These are phyloP conservation scores for Arabis alpina DNA, from an alignment of 345 rosid species.

Conservation along the genomic window DNA sequence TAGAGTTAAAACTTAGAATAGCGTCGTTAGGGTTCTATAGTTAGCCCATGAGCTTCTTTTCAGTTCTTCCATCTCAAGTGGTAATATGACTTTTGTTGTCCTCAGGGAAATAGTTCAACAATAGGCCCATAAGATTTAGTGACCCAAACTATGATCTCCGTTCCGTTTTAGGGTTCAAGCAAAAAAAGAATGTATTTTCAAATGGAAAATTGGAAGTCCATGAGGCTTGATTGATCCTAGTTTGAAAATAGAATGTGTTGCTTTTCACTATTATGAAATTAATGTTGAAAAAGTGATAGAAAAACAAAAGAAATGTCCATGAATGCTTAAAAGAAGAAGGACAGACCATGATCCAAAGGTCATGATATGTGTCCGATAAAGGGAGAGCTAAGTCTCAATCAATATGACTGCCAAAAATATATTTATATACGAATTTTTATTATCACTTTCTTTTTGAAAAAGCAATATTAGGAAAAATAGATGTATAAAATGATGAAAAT, in stretches of 20 bases:
- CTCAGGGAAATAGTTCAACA: not conserved
- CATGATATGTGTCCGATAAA: constrained; percentile 71
- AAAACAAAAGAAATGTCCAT: constrained; percentile 28
- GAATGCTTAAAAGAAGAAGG: constrained; percentile 40
- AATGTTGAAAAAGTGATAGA: constrained; percentile 28
- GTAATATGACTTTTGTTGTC: not conserved
- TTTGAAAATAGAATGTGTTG: constrained; percentile 27
- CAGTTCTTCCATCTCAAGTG: not conserved
- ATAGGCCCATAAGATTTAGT: not conserved
- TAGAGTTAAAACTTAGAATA: too few relatives aligned
- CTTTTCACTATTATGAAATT: constrained; percentile 8
- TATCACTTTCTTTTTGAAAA: constrained; percentile 20
- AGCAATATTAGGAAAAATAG: not conserved
- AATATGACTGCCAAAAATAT: constrained; percentile 43
- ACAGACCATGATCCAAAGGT: constrained; percentile 63
- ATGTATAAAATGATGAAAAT: constrained; percentile 33
- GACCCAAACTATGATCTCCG: not conserved
- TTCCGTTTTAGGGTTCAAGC: constrained; percentile 1
- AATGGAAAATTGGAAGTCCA: not conserved
- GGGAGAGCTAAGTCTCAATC: constrained; percentile 59
- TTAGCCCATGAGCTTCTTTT: too few relatives aligned
- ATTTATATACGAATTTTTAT: not conserved
- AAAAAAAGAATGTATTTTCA: not conserved
- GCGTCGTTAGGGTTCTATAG: too few relatives aligned
- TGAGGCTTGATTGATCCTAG: not conserved